Evolutionary conservation across 2,329 filamentous ascomycete species (phyloP).

Genomic region (Exutisphaerella laricina): DNA sequence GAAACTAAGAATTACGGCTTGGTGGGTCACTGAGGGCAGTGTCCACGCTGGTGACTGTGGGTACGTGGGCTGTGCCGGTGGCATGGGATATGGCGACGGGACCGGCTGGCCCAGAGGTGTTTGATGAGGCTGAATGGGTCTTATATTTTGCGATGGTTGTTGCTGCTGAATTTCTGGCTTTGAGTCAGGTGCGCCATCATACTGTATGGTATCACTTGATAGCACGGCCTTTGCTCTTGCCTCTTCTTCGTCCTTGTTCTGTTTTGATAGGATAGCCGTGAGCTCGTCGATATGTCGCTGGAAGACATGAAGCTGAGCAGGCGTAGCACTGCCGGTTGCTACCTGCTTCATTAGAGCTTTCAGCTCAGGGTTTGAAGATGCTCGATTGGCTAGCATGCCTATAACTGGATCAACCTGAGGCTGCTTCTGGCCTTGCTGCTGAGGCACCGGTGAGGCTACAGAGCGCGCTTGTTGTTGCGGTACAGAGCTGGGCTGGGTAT

Average conservation of each 20-base stretch:
- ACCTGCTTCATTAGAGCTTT: conserved; percentile 80
- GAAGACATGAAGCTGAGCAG: conserved; percentile 67
- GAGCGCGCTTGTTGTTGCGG: conserved; percentile 9
- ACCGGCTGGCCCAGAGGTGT: conserved; percentile 7
- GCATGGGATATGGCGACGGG: conserved; percentile 9
- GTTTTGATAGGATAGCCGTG: conserved; percentile 47
- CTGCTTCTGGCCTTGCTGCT: conserved; percentile 24
- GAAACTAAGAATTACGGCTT: conserved; percentile 68
- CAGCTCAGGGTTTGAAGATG: conserved; percentile 65
- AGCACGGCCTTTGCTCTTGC: conserved; percentile 12
- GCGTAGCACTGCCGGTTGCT: conserved; percentile 65
- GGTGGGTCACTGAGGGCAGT: conserved; percentile 40
- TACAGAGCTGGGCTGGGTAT: conserved; percentile 11
- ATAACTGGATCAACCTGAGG: conserved; percentile 65
- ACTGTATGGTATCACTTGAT: conserved; percentile 18
- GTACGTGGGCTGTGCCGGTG: background rate
- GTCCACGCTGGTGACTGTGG: conserved; percentile 23
- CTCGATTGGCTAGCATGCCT: conserved; percentile 68
- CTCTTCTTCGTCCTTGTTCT: conserved; percentile 32
- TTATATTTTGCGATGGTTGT: too few relatives aligned
- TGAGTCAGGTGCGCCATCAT: conserved; percentile 19
- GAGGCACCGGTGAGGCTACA: conserved; percentile 8
- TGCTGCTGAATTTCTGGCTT: conserved; percentile 10
- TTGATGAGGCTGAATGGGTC: conserved; percentile 13
- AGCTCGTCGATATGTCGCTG: conserved; percentile 77